Evolutionary conservation across 2,329 filamentous ascomycete genomes (phyloP), one percentile per base, ranked within the genome.

Genomic region (Stachybotrys elegans): DNA sequence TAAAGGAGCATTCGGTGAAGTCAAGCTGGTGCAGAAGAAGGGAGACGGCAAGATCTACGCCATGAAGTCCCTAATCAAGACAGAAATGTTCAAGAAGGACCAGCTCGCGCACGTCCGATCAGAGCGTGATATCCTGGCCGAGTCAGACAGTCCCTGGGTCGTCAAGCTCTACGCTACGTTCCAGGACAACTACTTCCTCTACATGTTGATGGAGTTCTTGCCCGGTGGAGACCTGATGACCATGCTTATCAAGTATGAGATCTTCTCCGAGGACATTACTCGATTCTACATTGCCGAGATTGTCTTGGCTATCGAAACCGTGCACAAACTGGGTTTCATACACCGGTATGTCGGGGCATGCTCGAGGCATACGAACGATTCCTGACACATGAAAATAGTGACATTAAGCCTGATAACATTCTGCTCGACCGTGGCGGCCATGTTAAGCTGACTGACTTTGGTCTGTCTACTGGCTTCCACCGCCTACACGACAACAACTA

Each of bases 171-270:
- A 88, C 72, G 96, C 93, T 12, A 97, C 93, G 1, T 98, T 98
- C 75, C 93, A 98, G 69, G 93, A 98, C 63, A 78, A 80, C 37
- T 92, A 93, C 53, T 98, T 96, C 71, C 75, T 98, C 27, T 98
- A 98, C 73, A 93, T 98, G 84, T 76, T 98, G 49, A 98, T 98
- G 93, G 93, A 98, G 69, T 98, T 97, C 69, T 78, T 98, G 66
- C 93, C 93, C 7, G 93, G 93, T 66, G 93, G 93, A 66, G 93
- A 98, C 71, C 69, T 98, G 65, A 98, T 98, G 93, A 98, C 93
- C 4, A 98, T 98, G 93, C 76, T 98, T 55, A 98, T 98, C 73
- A 98, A 97, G 76, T 98, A 98, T 61, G 93, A 98, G 66, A 96
- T 98, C 65, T 98, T 98, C 67, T 95, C 90, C 0, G 92, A 97